Base-by-base conservation (phyloP, 2,329 filamentous ascomycete genomes). In the Penicillium psychrosexuale region DNA sequence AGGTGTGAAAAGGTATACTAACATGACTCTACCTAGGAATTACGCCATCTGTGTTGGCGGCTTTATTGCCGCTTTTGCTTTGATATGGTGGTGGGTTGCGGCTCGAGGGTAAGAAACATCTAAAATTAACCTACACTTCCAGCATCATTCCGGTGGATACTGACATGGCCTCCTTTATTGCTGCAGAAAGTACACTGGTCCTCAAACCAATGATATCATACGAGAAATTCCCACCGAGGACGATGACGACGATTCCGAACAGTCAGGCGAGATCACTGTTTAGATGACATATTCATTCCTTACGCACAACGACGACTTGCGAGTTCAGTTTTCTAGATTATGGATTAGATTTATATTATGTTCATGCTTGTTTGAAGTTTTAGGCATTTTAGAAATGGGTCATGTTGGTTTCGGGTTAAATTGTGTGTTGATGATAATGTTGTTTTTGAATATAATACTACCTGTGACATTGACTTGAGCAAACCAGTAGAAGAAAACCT, bases 121-220 rank as follows among this genome's bases (percentile, higher is more conserved):
- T 45, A 8, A 45, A 27, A 63, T 68, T n/a, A n/a, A n/a, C 8
- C 17, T 62, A 44, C 54, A 22, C 34, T 8, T 37, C 6, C 17
- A 43, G 8, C 3, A 27, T 22, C 1, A 12, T 24, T 28, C 28
- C 15, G 38, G 22, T 34, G 37, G 12, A 48, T 49, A 51, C 47
- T 53, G 38, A 56, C 50, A 48, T 45, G 28, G 13, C 15, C 31
- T 33, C 44, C 33, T 33, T n/a, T 40, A 34, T 46, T 61, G 49
- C 33, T 60, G 51, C 50, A 82, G 80, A 55, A 82, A 77, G 61
- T 86, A 86, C 63, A 83, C 76, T 5, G 83, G 83, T 0, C 83
- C 83, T 19, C 77, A 80, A 34, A 85, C 83, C 5, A 81, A 77
- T 51, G 81, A 84, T 47, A 75, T 79, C 8, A 66, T 74, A 17